Evolutionary conservation across 2,329 filamentous ascomycete genomes (phyloP).

Genomic region (Nakataea oryzae): DNA sequence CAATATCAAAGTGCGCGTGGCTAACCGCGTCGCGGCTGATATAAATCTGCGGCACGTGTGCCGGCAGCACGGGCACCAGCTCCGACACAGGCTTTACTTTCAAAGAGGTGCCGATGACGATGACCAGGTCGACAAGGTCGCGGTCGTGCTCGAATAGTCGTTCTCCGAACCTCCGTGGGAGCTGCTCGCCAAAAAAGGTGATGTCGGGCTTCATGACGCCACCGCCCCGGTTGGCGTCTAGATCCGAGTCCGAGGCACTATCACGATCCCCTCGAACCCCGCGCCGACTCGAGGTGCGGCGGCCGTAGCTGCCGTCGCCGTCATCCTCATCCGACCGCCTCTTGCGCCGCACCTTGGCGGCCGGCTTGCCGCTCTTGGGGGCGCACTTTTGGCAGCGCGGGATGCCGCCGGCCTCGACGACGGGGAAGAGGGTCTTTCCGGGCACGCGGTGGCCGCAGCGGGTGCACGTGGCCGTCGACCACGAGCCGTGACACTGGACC

Average conservation of each 20-base stretch:
- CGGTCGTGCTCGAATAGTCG: constrained; percentile 75
- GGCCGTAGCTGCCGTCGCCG: constrained; percentile 9
- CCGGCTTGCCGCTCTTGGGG: constrained; percentile 14
- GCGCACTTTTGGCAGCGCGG: constrained; percentile 69
- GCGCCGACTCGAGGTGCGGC: constrained; percentile 3
- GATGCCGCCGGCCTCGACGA: constrained; percentile 66
- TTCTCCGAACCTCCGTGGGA: constrained; percentile 73
- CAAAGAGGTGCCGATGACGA: constrained; percentile 92
- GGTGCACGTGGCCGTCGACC: constrained; percentile 83
- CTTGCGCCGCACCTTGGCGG: constrained; percentile 5
- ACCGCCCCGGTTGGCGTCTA: constrained; percentile 51
- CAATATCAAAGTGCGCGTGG: constrained; percentile 93
- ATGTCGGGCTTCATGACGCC: constrained; percentile 97
- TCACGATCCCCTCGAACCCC: constrained; percentile 24
- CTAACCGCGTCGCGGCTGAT: constrained; percentile 74
- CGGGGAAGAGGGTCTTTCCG: constrained; percentile 68
- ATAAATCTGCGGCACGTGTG: constrained; percentile 81
- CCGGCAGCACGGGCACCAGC: constrained; percentile 69
- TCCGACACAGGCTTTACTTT: constrained; percentile 94
- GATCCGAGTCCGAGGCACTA: constrained; percentile 36
- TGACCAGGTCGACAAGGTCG: constrained; percentile 72
- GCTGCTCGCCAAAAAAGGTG: constrained; percentile 89
- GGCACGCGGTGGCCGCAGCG: constrained; percentile 65
- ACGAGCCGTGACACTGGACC: constrained; percentile 93
- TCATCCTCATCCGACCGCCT: constrained; percentile 7